phyloP scores from a whole-genome alignment of 2,329 filamentous ascomycete genomes.

The Alternaria ethzedia region DNA sequence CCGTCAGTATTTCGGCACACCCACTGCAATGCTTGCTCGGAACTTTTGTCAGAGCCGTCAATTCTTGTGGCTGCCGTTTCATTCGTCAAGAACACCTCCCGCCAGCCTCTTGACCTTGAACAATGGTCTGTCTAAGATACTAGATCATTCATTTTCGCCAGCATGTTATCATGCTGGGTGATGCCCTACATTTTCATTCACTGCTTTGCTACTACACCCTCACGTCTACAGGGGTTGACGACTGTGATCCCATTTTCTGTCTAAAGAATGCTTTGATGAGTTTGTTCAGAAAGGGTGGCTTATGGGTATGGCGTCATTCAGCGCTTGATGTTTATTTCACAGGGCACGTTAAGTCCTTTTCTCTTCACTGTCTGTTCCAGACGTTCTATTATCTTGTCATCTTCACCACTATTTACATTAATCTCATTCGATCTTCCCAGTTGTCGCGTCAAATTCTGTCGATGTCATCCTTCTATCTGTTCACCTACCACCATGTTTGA shows the following conservation, averaged over 20 bases:
- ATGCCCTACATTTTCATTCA: background rate
- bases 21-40: background rate
- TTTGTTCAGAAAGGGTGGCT: background rate
- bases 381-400: background rate
- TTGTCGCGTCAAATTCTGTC: background rate
- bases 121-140: background rate
- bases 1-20: background rate
- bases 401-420: slow-evolving; percentile 14
- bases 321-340: background rate
- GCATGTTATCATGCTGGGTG: background rate
- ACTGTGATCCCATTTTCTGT: background rate
- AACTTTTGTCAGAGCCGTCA: background rate
- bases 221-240: background rate
- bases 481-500: background rate
- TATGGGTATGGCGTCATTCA: background rate
- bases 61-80: background rate
- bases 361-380: background rate
- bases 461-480: background rate
- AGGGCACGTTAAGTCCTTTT: background rate
- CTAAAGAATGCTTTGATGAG: background rate
- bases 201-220: background rate
- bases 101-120: background rate
- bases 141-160: background rate
- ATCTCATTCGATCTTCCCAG: slow-evolving; percentile 6
- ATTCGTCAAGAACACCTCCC: background rate